Evolutionary conservation across 116 monocot species (phyloP).

Genomic region (Dioscorea cayenensis): DNA sequence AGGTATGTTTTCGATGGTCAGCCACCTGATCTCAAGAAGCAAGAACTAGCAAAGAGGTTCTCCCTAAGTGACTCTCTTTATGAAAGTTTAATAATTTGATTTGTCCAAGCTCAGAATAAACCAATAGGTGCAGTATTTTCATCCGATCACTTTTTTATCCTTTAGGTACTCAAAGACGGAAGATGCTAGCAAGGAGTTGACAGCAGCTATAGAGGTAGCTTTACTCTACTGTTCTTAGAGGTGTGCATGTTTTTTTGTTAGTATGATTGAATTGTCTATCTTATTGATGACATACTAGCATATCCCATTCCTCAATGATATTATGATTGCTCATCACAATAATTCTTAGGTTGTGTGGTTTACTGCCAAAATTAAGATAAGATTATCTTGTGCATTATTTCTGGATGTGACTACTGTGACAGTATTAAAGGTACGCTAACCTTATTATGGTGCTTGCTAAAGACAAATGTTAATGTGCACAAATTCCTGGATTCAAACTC

Average conservation of each 20-base stretch:
- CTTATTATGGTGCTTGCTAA: neutral
- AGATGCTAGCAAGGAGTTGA: conserved; percentile 85
- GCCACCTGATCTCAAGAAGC: conserved; percentile 96
- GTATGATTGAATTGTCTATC: neutral
- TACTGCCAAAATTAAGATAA: no score
- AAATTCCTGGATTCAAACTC: no score
- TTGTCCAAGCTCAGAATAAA: neutral
- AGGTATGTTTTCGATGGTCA: conserved; percentile 98
- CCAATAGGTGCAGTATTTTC: neutral
- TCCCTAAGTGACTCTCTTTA: neutral
- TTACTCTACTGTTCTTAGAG: neutral
- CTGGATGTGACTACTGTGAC: conserved; percentile 96
- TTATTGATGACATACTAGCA: no score
- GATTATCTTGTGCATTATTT: conserved; percentile 63
- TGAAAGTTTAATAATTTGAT: neutral
- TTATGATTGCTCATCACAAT: no score
- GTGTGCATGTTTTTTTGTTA: neutral
- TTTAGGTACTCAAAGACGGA: conserved; percentile 77
- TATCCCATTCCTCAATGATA: no score
- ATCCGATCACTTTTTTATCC: neutral
- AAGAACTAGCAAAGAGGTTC: conserved; percentile 93
- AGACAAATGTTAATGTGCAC: neutral
- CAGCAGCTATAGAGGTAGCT: conserved; percentile 74
- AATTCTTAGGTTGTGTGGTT: no score
- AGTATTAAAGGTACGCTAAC: conserved; percentile 76